Base-by-base conservation (phyloP, 306 rosid species). In the Delonix regia region DNA sequence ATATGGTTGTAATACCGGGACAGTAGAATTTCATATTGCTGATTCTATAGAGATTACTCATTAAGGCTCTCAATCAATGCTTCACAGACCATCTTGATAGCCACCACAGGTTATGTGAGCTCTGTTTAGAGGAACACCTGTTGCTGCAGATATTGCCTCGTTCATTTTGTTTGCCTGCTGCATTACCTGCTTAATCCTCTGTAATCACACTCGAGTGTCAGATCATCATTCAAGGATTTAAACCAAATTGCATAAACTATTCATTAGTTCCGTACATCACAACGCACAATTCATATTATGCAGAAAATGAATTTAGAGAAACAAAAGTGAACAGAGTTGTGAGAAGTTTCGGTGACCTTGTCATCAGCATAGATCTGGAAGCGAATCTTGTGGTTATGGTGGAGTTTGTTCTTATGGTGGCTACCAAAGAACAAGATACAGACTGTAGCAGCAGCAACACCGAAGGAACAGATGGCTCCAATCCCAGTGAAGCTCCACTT, bases 391-490 rank as follows among this genome's bases (percentile, higher is more conserved):
- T 86, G 97, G 61, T 85, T 80, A 6, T 73, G 86, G 1, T 85
- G 87, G 39, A 47, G 60, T 47, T 81, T 82, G 83, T 77, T 88
- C 33, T 53, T 83, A 9, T 93, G 91, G 0, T 88, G 87, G 64
- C 73, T 81, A 60, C 94, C 91, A 10, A 88, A 79, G 69, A 84
- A 85, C 18, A 91, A 59, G 79, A 93, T 41, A 78, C 93, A 93
- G 56, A 93, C 56, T n/a, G 98, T 87, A 22, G 90, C 97, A 67
- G 93, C 97, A 74, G 94, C 92, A 83, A 93, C 81, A 62, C 98
- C 98, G 51, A 93, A 91, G 39, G 95, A 91, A 75, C 93, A 93
- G 41, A 91, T 93, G 47, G 98, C 98, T 60, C 98, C 95, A 82
- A 93, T 77, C 59, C 98, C 98, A 27, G 84, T 88, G 21, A 89